A percentile compares a stretch with the other conserved stretches of the same genome.
phyloP scores from a whole-genome alignment of 768 basidiomycete species.

The Lyophyllum semitale region DNA sequence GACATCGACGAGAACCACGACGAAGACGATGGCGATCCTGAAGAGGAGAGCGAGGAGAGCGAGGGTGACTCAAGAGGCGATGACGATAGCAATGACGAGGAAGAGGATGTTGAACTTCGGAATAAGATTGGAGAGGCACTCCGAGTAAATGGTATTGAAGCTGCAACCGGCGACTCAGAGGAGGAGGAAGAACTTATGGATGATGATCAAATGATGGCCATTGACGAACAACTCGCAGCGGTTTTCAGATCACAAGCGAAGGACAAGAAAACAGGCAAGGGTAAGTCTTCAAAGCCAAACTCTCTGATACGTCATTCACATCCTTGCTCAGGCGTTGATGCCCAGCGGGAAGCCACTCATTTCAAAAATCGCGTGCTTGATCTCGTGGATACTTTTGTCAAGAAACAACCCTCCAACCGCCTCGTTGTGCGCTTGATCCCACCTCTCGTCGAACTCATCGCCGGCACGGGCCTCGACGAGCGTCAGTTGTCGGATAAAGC shows the following conservation, averaged over 20 bases:
- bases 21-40: constrained; percentile 30
- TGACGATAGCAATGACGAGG: constrained; percentile 45
- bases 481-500: constrained; percentile 90
- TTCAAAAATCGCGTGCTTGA: constrained; percentile 97
- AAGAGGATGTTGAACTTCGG: constrained; percentile 63
- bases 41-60: constrained; percentile 34
- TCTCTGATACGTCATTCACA: not conserved
- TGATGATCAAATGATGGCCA: constrained; percentile 97
- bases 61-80: constrained; percentile 34
- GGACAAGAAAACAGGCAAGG: constrained; percentile 65
- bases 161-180: constrained; percentile 57
- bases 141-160: constrained; percentile 57
- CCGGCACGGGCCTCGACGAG: constrained; percentile 71
- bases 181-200: constrained; percentile 80
- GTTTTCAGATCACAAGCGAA: constrained; percentile 74
- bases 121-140: constrained; percentile 67
- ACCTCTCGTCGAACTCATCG: constrained; percentile 77
- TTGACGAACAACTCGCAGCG: constrained; percentile 89
- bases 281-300: constrained; percentile 36
- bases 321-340: constrained; percentile 52
- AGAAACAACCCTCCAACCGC: constrained; percentile 75
- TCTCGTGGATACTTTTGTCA: constrained; percentile 84
- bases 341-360: constrained; percentile 87
- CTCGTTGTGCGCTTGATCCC: constrained; percentile 66
- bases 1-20: constrained; percentile 46